Percentiles rank a stretch among this genome's conserved stretches.
phyloP scores from a whole-genome alignment of 441 rosid species.

The Erodium chrysanthum region DNA sequence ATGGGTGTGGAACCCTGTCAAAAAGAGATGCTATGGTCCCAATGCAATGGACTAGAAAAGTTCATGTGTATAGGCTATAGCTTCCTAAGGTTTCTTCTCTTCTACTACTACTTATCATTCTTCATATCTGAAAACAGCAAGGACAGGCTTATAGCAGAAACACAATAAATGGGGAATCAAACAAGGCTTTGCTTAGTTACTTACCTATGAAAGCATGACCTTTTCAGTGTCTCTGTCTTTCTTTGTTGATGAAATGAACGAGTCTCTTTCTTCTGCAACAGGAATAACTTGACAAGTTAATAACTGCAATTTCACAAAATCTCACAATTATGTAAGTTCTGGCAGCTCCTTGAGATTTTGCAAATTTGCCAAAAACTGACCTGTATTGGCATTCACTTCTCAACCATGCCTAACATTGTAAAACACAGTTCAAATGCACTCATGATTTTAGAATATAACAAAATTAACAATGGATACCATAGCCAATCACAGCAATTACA shows the following conservation, averaged over 20 bases:
- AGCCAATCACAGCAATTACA: not conserved
- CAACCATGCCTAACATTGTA: not conserved
- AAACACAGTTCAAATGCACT: not conserved
- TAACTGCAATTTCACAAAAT: too few relatives aligned
- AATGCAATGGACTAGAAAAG: constrained; percentile 37
- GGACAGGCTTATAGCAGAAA: too few relatives aligned
- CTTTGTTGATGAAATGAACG: not conserved
- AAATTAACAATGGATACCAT: not conserved
- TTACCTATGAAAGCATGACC: not conserved
- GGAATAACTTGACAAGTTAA: not conserved
- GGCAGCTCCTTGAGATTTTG: not conserved
- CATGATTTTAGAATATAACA: not conserved
- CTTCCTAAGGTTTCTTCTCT: constrained; percentile 5
- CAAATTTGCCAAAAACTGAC: not conserved
- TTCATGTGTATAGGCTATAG: not conserved
- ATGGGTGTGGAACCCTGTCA: constrained; percentile 48
- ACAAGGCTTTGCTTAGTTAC: not conserved
- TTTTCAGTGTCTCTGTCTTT: not conserved
- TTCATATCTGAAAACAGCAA: too few relatives aligned
- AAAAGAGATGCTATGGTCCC: constrained; percentile 48
- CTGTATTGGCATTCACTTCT: not conserved
- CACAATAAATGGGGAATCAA: not conserved
- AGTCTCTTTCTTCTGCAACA: not conserved
- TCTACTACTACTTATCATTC: too few relatives aligned
- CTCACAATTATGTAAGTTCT: not conserved